Percentiles rank a stretch among this genome's conserved stretches.
Evolutionary conservation across 306 rosid species (phyloP).

Genomic region (Pterocarpus macrocarpus): DNA sequence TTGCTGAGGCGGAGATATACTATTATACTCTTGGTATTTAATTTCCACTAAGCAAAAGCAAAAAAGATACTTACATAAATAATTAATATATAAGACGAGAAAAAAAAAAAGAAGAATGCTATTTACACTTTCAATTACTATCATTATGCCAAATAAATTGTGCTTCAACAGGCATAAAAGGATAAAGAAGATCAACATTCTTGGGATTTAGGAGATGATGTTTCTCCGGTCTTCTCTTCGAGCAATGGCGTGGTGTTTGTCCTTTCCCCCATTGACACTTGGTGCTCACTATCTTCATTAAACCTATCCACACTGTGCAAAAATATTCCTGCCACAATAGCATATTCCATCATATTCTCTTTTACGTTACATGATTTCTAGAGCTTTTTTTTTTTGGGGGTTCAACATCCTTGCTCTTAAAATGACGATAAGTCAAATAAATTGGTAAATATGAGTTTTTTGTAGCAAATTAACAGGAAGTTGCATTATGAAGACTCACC

Average conservation of each 20-base stretch:
- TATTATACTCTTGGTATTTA: not conserved
- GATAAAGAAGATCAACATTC: not conserved
- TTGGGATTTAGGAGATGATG: slow-evolving; percentile 47
- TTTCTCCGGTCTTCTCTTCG: slow-evolving; percentile 49
- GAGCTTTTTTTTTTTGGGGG: not conserved
- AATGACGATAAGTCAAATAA: not conserved
- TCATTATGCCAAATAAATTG: not conserved
- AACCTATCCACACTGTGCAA: slow-evolving; percentile 67
- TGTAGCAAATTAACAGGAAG: slow-evolving; percentile 28
- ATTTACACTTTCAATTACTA: slow-evolving; percentile 52
- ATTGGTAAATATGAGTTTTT: slow-evolving; percentile 1
- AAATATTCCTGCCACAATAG: slow-evolving; percentile 68
- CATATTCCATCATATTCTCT: not conserved
- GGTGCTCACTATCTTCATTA: slow-evolving; percentile 64
- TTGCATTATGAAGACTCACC: slow-evolving; percentile 57
- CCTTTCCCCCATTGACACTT: slow-evolving; percentile 42
- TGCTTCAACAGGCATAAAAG: not conserved
- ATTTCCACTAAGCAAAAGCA: slow-evolving; percentile 40
- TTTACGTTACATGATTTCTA: slow-evolving; percentile 8
- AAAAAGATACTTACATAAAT: slow-evolving; percentile 32
- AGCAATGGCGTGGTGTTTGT: slow-evolving; percentile 68
- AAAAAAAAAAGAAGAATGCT: slow-evolving; percentile 20
- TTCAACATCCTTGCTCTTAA: not conserved
- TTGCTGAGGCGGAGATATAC: not conserved
- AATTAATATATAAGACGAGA: not conserved